Base-by-base conservation (phyloP, 495 filamentous ascomycete species). In the Aspergillus ellipticus region DNA sequence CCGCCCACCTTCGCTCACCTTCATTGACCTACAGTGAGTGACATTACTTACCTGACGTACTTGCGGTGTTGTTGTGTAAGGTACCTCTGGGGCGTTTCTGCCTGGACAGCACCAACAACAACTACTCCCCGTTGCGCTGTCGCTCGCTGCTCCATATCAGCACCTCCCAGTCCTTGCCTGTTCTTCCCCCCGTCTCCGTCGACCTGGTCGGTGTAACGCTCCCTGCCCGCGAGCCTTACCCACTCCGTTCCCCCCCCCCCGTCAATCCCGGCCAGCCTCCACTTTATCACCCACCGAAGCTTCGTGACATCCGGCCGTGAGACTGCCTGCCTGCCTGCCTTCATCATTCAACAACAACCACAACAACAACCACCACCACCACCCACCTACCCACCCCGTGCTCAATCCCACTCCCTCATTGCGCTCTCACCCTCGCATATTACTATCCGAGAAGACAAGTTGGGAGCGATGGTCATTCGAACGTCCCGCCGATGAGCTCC, bases 401-500 rank as follows among this genome's bases (percentile, higher is more conserved):
- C 19, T 45, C 42, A 45, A 13, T 17, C 41, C 16, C n/a, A 4
- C 45, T 48, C 45, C 22, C 45, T 48, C n/a, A 15, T n/a, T 45
- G n/a, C n/a, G n/a, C n/a, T 31, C 17, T 31, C 19, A 24, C 16
- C 35, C 43, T 31, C 43, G 4, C 41, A 33, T 16, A 17, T 9
- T 29, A 15, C 41, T 10, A 41, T 53, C 48, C 33, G 28, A 22
- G 29, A 43, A 42, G 52, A 47, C 24, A 26, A 16, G 39, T 39
- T 41, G 45, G n/a, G 58, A 74, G 74, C 71, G 64, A 79, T 79
- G 75, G 66, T 65, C 72, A 73, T 70, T 70, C 70, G 60, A 66
- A 62, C 60, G 68, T 61, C 49, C 60, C 63, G 68, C 74, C 69
- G 72, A 78, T 78, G 75, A 76, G 75, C 75, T 76, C 73, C 72